Evolutionary conservation across 2,329 filamentous ascomycete genomes (phyloP), one percentile per base, ranked within the genome.

Genomic region (Ceratocystis cubensis): DNA sequence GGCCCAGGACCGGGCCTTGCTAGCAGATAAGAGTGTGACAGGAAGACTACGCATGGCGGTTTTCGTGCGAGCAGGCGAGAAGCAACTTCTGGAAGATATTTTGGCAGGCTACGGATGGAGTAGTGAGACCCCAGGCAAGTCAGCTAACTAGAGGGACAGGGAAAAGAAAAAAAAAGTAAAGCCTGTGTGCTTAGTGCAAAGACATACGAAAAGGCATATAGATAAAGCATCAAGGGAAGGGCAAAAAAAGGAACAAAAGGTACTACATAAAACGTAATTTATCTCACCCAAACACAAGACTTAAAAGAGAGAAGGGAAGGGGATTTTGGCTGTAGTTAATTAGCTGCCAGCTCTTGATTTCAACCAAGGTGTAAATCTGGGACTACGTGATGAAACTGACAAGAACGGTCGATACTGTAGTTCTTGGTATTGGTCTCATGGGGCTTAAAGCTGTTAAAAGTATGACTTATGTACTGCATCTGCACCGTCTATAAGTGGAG

Each of bases 51-150:
- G 75, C 56, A 88, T 88, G 84, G 88, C 88, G 0, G 72, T 85
- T 25, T 77, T 82, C 63, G 87, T 91, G 45, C 82, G 89, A 68
- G 75, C 86, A 2, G 89, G 88, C 15, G 89, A 93, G 75, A 91
- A 91, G 74, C 79, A 80, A 70, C 77, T 92, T 5, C 72, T 91
- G 28, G 75, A 78, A 66, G 79, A 84, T 71, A 78, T 84, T 1
- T 78, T 81, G 67, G 70, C 69, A 10, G 70, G 75, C 15, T 69
- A 59, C 13, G 28, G 56, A 59, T 75, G 61, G 75, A 73, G 69
- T 41, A 44, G 46, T 33, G 73, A 50, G 30, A 30, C 64, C 25
- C 68, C 77, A 22, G 13, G 17, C 56, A 59, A 37, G 17, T 8
- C 56, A n/a, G 56, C 28, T 66, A 25, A 63, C 63, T 20, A 45